These are phyloP conservation scores for Ustilago vetiveriae DNA, from an alignment of 1,284 basidiomycete species.

Conservation along the genomic window DNA sequence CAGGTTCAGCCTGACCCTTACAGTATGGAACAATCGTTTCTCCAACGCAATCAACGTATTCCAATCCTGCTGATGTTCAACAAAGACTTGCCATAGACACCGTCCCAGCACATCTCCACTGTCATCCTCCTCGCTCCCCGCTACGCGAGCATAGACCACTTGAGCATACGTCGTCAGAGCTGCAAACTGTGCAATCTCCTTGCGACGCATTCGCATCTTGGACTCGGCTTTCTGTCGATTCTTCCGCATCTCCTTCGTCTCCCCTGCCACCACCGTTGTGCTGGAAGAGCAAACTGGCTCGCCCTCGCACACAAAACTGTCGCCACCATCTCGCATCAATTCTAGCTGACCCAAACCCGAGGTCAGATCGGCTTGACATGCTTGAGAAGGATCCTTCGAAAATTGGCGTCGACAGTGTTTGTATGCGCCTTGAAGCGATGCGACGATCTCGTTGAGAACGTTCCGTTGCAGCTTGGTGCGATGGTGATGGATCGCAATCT, in stretches of 20 bases:
- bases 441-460: slow-evolving; percentile 21
- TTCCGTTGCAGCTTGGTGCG: slow-evolving; percentile 28
- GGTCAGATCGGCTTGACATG: background rate
- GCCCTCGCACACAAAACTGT: background rate
- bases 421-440: slow-evolving; percentile 15
- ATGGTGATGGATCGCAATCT: slow-evolving; percentile 23
- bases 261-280: slow-evolving; percentile 4
- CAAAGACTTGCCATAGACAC: slow-evolving; percentile 10
- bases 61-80: slow-evolving; percentile 15
- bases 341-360: background rate
- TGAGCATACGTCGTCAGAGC: slow-evolving; percentile 10
- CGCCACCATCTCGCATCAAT: background rate
- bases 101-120: slow-evolving; percentile 1
- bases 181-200: slow-evolving; percentile 22
- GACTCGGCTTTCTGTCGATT: slow-evolving; percentile 29
- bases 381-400: background rate
- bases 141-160: background rate
- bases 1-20: slow-evolving; percentile 7
- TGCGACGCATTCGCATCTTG: slow-evolving; percentile 30
- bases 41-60: slow-evolving; percentile 16
- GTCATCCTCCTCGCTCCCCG: background rate
- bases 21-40: slow-evolving; percentile 26
- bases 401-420: slow-evolving; percentile 22
- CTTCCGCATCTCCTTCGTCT: slow-evolving; percentile 31
- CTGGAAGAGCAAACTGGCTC: background rate